Conservation (phyloP, 495 filamentous ascomycete species). For the Opeltia flavorubescens region DNA sequence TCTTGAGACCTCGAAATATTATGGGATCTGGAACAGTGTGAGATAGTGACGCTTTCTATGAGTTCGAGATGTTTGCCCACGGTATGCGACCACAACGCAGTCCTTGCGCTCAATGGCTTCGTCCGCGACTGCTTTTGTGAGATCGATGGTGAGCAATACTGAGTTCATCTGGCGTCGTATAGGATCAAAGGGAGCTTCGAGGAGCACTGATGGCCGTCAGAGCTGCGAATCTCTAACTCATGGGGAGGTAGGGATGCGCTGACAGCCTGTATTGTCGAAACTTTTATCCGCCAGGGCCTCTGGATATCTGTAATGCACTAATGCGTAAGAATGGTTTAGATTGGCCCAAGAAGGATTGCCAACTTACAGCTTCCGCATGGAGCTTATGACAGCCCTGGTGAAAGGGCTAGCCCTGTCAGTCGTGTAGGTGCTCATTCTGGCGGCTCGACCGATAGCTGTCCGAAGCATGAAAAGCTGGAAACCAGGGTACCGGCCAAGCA, state of each 20-base stretch:
- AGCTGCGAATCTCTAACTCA: not conserved
- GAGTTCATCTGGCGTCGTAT: constrained; percentile 47
- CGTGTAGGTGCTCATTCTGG: constrained; percentile 18
- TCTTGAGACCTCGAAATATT: constrained; percentile 85
- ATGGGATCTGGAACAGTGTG: constrained; percentile 85
- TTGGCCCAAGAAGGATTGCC: not conserved
- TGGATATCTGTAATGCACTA: constrained; percentile 52
- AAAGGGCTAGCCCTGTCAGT: constrained; percentile 44
- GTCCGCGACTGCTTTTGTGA: constrained; percentile 78
- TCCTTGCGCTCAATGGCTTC: constrained; percentile 68
- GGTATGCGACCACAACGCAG: constrained; percentile 78
- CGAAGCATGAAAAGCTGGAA: constrained; percentile 11
- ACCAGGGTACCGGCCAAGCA: not conserved
- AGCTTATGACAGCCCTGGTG: constrained; percentile 61
- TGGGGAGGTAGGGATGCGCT: constrained; percentile 16
- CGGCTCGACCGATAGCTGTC: constrained; percentile 3
- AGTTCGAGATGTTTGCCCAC: constrained; percentile 31
- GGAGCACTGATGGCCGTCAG: constrained; percentile 39
- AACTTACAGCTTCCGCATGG: constrained; percentile 71
- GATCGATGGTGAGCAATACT: constrained; percentile 81
- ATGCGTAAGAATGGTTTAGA: not conserved
- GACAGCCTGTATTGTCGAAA: constrained; percentile 88
- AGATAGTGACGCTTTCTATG: not conserved
- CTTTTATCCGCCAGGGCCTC: constrained; percentile 75
- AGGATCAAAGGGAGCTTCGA: constrained; percentile 58